These are phyloP conservation scores for Aspergillus oerlinghausenensis DNA, from an alignment of 2,329 filamentous ascomycete species.

Conservation along the genomic window DNA sequence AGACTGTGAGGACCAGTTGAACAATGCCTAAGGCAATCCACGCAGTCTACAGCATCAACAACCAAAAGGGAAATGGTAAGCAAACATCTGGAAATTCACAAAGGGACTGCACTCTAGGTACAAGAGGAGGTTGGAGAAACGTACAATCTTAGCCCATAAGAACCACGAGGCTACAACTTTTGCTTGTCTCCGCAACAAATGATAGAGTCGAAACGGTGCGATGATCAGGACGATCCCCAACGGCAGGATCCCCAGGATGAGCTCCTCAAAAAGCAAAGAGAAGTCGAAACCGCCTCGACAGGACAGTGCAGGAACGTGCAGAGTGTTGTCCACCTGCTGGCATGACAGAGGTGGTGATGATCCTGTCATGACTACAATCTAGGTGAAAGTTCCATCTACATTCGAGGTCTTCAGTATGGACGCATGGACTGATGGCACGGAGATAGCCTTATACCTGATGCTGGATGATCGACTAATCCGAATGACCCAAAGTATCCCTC, in stretches of 20 bases:
- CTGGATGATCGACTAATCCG: neutral
- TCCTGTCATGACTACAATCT: slow-evolving; percentile 23
- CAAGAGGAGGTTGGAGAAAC: slow-evolving; percentile 12
- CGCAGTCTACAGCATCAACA: slow-evolving; percentile 18
- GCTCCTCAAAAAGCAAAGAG: slow-evolving; percentile 45
- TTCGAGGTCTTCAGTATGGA: slow-evolving; percentile 12
- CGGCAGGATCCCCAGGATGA: slow-evolving; percentile 36
- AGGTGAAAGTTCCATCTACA: slow-evolving; percentile 13
- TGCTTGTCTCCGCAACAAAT: slow-evolving; percentile 30
- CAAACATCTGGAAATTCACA: neutral
- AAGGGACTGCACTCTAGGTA: neutral
- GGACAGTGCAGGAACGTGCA: slow-evolving; percentile 28
- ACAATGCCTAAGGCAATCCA: slow-evolving; percentile 30
- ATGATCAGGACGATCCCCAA: slow-evolving; percentile 32
- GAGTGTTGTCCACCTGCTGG: slow-evolving; percentile 31
- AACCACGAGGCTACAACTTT: slow-evolving; percentile 32
- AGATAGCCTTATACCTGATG: neutral
- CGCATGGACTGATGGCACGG: neutral
- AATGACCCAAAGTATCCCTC: neutral
- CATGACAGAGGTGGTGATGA: slow-evolving; percentile 23
- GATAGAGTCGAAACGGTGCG: slow-evolving; percentile 31
- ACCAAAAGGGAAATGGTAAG: slow-evolving; percentile 4
- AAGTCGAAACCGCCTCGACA: slow-evolving; percentile 43
- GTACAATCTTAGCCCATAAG: slow-evolving; percentile 32
- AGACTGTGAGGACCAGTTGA: slow-evolving; percentile 34